Evolutionary conservation across 176 grass and related monocot species (phyloP), one percentile per base, ranked within the genome.

Genomic region (sorghum (Sorghum bicolor)): DNA sequence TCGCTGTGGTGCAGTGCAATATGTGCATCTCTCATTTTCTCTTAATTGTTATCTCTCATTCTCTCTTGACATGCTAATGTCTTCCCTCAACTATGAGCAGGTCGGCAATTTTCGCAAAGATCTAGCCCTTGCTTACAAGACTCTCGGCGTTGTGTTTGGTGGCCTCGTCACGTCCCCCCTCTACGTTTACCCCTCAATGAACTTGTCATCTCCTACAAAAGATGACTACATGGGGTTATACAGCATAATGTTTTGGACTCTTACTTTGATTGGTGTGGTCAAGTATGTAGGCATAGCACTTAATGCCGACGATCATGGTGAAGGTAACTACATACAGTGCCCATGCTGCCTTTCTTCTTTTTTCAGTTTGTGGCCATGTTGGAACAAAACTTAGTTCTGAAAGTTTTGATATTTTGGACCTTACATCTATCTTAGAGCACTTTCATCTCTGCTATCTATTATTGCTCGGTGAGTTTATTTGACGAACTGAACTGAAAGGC

Each of bases 231-330:
- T 96, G 74, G 94, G 86, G 55, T 91, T 96, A 74, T 96, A 93
- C 72, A 91, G 91, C 81, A 96, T 96, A 66, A 96, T 93, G 78
- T 96, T 96, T 61, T 96, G 94, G 94, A 96, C 94, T 52, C 91
- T 96, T 67, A 93, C 94, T 79, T 80, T 93, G 65, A 96, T 91
- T 65, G 91, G 94, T 58, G 91, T 96, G 11, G 81, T 96, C 15
- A 96, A 96, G 79, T 96, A 96, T 87, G 86, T 86, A 50, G 87
- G 88, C 76, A 91, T 96, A 84, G 91, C 91, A 36, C 91, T 96
- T 36, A 96, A 86, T 50, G 94, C 91, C n/a, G 84, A 96, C 63
- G 94, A 96, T 47, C 88, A 93, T 75, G 94, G 94, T 55, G 94
- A 96, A 96, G 94, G 94, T 96, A 89, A 63, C 20, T 77, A 31